phyloP scores from a whole-genome alignment of 768 basidiomycete species.

The Paxillus involutus region DNA sequence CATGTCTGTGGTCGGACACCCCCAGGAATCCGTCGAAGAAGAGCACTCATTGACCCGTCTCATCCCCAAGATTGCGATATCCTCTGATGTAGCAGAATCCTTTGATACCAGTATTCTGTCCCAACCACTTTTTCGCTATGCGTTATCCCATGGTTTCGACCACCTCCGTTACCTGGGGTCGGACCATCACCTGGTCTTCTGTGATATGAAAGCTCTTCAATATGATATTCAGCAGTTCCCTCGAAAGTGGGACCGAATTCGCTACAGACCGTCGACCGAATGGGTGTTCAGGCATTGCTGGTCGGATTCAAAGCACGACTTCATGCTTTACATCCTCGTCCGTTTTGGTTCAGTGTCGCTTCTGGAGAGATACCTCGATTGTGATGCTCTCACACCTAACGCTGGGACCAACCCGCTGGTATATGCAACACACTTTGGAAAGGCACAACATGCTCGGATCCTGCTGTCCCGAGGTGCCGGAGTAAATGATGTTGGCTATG shows the following conservation, averaged over 20 bases:
- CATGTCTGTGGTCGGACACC: neutral
- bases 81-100: no score
- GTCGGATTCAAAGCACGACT: neutral
- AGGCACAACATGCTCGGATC: neutral
- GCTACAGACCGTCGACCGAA: no score
- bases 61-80: no score
- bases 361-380: neutral
- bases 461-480: neutral
- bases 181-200: neutral
- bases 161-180: constrained; percentile 1
- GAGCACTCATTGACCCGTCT: no score
- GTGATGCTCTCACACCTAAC: neutral
- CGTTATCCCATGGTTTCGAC: neutral
- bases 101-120: no score
- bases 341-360: neutral
- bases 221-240: neutral
- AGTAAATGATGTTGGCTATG: neutral
- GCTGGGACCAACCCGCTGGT: constrained; percentile 3
- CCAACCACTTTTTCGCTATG: no score
- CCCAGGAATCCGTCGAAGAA: neutral
- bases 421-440: neutral
- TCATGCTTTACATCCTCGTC: neutral
- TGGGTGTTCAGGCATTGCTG: no score
- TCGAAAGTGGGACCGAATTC: constrained; percentile 4
- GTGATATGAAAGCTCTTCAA: neutral